Evolutionary conservation across 1,284 basidiomycete genomes (phyloP).

Genomic region (Tilletia setariae): DNA sequence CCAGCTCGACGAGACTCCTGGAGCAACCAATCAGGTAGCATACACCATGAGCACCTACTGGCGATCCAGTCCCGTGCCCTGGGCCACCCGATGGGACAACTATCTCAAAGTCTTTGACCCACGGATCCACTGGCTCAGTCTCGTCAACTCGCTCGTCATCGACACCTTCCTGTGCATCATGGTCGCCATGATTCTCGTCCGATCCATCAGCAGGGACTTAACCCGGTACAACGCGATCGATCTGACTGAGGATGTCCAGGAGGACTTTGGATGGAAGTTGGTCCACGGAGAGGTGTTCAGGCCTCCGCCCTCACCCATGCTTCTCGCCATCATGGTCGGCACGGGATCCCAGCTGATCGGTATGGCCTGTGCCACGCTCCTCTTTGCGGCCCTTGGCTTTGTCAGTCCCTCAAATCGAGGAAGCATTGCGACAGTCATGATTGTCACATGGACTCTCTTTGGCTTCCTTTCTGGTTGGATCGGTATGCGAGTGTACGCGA

Average conservation of each 20-base stretch:
- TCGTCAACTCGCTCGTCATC: conserved; percentile 77
- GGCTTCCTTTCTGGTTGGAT: conserved; percentile 86
- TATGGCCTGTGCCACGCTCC: conserved; percentile 87
- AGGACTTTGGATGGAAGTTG: conserved; percentile 97
- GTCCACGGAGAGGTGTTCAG: conserved; percentile 96
- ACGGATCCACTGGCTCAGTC: conserved; percentile 71
- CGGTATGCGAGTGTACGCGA: conserved; percentile 77
- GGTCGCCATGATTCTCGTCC: conserved; percentile 84
- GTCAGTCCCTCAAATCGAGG: conserved; percentile 93
- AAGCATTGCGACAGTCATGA: conserved; percentile 89
- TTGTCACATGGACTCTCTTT: conserved; percentile 92
- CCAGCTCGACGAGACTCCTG: conserved; percentile 57
- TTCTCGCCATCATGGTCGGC: conserved; percentile 79
- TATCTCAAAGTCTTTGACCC: conserved; percentile 67
- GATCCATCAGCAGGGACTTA: conserved; percentile 86
- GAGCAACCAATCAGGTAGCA: conserved; percentile 66
- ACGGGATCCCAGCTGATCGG: conserved; percentile 84
- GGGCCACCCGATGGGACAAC: conserved; percentile 94
- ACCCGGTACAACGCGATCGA: conserved; percentile 94
- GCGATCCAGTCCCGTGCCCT: conserved; percentile 70
- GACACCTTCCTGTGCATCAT: conserved; percentile 75
- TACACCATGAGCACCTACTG: conserved; percentile 89
- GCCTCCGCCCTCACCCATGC: conserved; percentile 68
- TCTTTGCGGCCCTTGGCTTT: conserved; percentile 96
- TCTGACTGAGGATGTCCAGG: conserved; percentile 89